These are phyloP conservation scores for Pyrrhoderma lamaoense DNA, from an alignment of 1,284 basidiomycete species.

Conservation along the genomic window DNA sequence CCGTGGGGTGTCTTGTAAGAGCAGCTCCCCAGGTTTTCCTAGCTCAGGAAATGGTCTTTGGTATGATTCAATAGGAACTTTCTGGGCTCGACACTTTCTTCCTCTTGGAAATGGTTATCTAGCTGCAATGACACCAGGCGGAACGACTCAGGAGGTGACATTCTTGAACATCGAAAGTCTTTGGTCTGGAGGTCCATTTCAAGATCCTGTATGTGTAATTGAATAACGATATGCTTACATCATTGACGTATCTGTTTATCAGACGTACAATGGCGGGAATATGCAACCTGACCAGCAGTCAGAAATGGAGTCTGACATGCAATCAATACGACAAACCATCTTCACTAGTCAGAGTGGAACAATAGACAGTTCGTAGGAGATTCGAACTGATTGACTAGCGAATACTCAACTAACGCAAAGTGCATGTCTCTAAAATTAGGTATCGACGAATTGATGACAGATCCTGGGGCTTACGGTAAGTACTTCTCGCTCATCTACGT, in stretches of 20 bases:
- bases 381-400: background rate
- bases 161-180: slow-evolving; percentile 69
- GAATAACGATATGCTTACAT: slow-evolving; percentile 1
- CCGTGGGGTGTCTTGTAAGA: background rate
- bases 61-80: slow-evolving; percentile 46
- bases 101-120: slow-evolving; percentile 71
- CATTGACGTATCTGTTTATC: background rate
- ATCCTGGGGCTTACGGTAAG: slow-evolving; percentile 58
- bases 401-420: background rate
- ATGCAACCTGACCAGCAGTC: slow-evolving; percentile 39
- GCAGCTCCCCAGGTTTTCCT: slow-evolving; percentile 50
- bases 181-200: slow-evolving; percentile 69
- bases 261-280: slow-evolving; percentile 71
- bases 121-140: slow-evolving; percentile 62
- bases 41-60: slow-evolving; percentile 66
- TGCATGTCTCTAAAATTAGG: slow-evolving; percentile 31
- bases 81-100: slow-evolving; percentile 54
- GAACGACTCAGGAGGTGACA: slow-evolving; percentile 48
- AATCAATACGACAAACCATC: slow-evolving; percentile 45
- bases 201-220: slow-evolving; percentile 42
- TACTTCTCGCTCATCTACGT: background rate
- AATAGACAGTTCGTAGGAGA: slow-evolving; percentile 41
- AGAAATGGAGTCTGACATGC: slow-evolving; percentile 43
- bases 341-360: slow-evolving; percentile 53
- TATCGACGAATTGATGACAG: slow-evolving; percentile 44